A percentile compares a stretch with the other conserved stretches of the same genome.
Evolutionary conservation across 169 alveolate species (phyloP).

Genomic region (Plasmodium coatneyi): DNA sequence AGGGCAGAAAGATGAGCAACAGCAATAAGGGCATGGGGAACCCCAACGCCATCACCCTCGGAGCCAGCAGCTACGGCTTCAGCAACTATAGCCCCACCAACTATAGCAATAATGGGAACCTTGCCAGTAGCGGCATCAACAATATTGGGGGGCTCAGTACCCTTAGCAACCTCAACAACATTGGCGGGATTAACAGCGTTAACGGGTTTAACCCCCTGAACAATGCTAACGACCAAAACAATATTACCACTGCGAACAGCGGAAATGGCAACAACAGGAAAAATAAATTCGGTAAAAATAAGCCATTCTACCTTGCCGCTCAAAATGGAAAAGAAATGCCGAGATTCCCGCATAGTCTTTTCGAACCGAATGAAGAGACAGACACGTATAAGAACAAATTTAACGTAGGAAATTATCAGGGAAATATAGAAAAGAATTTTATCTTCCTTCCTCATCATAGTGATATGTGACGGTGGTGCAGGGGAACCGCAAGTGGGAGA

Average conservation of each 20-base stretch:
- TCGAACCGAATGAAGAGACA: constrained; percentile 53
- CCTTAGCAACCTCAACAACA: background rate
- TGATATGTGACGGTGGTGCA: constrained; percentile 11
- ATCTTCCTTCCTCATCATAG: constrained; percentile 20
- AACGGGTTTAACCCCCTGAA: background rate
- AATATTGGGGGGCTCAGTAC: background rate
- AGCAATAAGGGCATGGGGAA: background rate
- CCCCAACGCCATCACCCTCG: background rate
- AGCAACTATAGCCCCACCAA: background rate
- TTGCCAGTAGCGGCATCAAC: background rate
- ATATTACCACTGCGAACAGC: background rate
- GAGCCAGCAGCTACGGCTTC: background rate
- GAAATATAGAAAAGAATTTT: constrained; percentile 18
- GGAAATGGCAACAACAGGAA: constrained; percentile 11
- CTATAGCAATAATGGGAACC: constrained; percentile 1
- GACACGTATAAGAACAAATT: constrained; percentile 34
- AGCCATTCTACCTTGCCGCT: constrained; percentile 16
- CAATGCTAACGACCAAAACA: background rate
- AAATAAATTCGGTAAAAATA: constrained; percentile 37
- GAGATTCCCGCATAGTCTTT: constrained; percentile 9
- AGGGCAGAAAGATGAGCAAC: constrained; percentile 34
- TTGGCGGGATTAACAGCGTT: background rate
- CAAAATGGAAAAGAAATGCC: constrained; percentile 22
- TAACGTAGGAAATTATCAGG: constrained; percentile 22
- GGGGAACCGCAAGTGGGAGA: background rate